Base-by-base conservation (phyloP, 2,329 filamentous ascomycete species). In the Fusarium equiseti region DNA sequence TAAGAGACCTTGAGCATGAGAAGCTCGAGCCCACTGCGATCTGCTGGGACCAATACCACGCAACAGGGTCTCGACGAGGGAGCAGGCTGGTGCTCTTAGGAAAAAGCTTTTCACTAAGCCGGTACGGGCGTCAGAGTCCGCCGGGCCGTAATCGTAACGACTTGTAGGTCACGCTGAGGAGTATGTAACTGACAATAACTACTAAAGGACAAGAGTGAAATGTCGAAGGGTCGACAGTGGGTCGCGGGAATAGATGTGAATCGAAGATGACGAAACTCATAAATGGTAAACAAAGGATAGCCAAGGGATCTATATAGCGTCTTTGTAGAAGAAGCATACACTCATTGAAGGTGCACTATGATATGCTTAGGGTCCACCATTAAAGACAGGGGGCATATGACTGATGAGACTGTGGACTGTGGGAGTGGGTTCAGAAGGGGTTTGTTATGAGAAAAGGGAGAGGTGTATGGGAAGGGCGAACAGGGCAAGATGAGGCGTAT, bases 11-110 rank as follows among this genome's bases (percentile, higher is more conserved):
- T 76, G 74, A 77, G 77, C 76, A 77, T 79, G 77, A 81, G 77
- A 81, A 79, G 79, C 80, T 79, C 78, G 77, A 78, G 79, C 81
- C 81, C 79, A 80, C 80, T 74, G 49, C 75, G 76, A 79, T 77
- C 78, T 78, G 73, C 77, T 79, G 73, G 76, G 76, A 76, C 62
- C 65, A 76, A 73, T 76, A 75, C 77, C 81, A 80, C 78, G 77
- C 79, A 80, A 79, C 79, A 82, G 78, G 80, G 80, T 79, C 76
- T 79, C 76, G 76, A 76, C 70, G 78, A 70, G 73, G 61, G 72
- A 75, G 66, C 66, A 69, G 65, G 66, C 60, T 57, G 57, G 56
- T 65, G 40, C 22, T 66, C 40, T 61, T 42, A 18, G 49, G 27
- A 56, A 62, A 66, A 63, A 55, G 70, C 46, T 68, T 62, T 53